Evolutionary conservation across 345 rosid genomes (phyloP), one percentile per base, ranked within the genome.

Genomic region (Eucalyptus globulus): DNA sequence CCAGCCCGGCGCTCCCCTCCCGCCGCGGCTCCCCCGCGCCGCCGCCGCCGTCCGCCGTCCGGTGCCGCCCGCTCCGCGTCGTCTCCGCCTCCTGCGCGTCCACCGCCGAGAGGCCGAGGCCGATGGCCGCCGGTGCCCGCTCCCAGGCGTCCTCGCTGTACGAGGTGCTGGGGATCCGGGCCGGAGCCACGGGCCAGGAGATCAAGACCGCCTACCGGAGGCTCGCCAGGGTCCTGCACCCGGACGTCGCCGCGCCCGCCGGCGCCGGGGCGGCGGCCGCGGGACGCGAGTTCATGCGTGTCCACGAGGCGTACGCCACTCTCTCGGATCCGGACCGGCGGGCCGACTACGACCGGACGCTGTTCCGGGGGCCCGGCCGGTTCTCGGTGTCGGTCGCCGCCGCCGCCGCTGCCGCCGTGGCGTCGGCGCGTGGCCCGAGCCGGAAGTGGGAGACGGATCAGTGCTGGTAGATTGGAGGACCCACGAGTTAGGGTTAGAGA

Each of bases 381-480:
- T 92, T 86, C 87, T 29, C 90, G 14, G 31, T 60, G 67, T 60
- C 67, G 31, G 67, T 26, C 8, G 91, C 40, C 13, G 21, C 89
- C 13, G 22, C 83, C 16, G 80, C 85, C 16, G 11, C 54, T 8
- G 54, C 54, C 9, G 54, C 91, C 6, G 87, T 90, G 44, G 86
- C 91, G 91, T 47, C 91, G 87, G 67, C 91, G 90, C 49, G 49
- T 27, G 92, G 87, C 29, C 67, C 92, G 13, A 44, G 92, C 43
- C 91, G 94, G 89, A 88, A 91, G 47, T 95, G 97, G 97, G 96
- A 95, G 88, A 94, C 96, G 15, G 97, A 95, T 90, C 97, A 95
- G 91, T 95, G 96, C 89, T 95, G 97, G 97, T 95, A 92, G 91
- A 19, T 24, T 40, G 85, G 49, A 60, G 87, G 49, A 49, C 14